phyloP scores from a whole-genome alignment of 2,329 filamentous ascomycete genomes.

The Colletotrichum sp. region DNA sequence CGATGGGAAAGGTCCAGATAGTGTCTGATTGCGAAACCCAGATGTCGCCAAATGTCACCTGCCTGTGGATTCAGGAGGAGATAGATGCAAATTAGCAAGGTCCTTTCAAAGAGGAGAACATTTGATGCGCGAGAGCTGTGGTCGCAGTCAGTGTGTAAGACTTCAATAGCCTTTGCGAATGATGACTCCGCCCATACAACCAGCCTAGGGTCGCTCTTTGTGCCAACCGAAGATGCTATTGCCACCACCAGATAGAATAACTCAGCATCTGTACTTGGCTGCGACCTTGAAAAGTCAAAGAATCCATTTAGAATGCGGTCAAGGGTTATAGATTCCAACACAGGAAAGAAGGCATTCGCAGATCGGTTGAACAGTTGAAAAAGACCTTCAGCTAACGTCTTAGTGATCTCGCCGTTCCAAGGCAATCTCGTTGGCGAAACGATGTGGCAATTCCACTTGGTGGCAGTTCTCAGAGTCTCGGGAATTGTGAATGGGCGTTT shows the following conservation, averaged over 20 bases:
- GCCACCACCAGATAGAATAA: not conserved
- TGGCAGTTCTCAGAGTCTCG: not conserved
- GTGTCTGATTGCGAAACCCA: not conserved
- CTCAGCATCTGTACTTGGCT: not conserved
- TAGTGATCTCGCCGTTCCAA: not conserved
- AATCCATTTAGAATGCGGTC: not conserved
- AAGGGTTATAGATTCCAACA: not conserved
- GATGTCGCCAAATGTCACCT: not conserved
- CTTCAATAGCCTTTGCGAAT: not conserved
- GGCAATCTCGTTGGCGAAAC: not conserved
- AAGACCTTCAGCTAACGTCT: not conserved
- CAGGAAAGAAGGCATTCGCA: not conserved
- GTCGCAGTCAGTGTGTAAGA: not conserved
- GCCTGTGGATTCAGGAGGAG: not conserved
- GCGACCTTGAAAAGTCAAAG: not conserved
- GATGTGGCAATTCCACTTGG: not conserved
- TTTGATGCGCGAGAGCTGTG: not conserved
- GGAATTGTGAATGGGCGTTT: not conserved
- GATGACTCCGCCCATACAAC: not conserved
- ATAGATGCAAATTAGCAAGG: not conserved
- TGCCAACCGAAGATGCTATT: not conserved
- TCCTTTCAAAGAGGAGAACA: not conserved
- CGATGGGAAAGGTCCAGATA: not conserved
- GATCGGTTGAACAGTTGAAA: not conserved
- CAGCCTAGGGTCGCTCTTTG: not conserved